Evolutionary conservation across 192 early-diverging fungal genomes (phyloP).

Genomic region (Linnemannia exigua): DNA sequence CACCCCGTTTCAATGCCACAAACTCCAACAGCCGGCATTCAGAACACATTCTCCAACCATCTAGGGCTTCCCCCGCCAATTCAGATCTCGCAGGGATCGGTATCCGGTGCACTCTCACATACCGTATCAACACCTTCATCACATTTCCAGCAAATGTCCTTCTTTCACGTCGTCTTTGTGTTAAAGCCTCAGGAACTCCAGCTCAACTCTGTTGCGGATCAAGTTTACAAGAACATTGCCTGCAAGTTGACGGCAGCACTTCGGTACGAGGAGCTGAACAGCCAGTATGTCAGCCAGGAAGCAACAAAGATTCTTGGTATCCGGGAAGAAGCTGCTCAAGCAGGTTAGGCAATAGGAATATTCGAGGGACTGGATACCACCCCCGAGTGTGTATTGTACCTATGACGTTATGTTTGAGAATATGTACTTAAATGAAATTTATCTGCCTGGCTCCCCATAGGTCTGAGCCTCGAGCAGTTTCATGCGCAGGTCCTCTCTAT

Average conservation of each 20-base stretch:
- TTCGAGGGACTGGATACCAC: too few species aligned
- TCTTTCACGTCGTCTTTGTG: conserved; percentile 88
- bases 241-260: conserved; percentile 77
- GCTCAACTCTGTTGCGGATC: conserved; percentile 72
- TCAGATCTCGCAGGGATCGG: conserved; percentile 33
- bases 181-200: conserved; percentile 66
- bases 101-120: conserved; percentile 25
- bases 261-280: conserved; percentile 82
- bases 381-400: too few species aligned
- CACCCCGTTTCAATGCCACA: conserved; percentile 53
- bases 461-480: conserved; percentile 37
- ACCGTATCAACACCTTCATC: conserved; percentile 19
- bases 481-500: conserved; percentile 67
- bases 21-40: conserved; percentile 39
- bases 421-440: background rate
- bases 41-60: conserved; percentile 9
- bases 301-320: conserved; percentile 80
- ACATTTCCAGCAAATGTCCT: conserved; percentile 67
- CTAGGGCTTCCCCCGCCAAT: conserved; percentile 30
- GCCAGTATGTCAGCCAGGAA: conserved; percentile 82
- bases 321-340: conserved; percentile 71
- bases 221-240: conserved; percentile 79
- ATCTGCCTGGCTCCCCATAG: background rate
- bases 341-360: conserved; percentile 37
- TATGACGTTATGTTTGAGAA: too few species aligned